Base-by-base conservation (phyloP, 2,329 filamentous ascomycete genomes). In the Chrysoporthe austroafricana region DNA sequence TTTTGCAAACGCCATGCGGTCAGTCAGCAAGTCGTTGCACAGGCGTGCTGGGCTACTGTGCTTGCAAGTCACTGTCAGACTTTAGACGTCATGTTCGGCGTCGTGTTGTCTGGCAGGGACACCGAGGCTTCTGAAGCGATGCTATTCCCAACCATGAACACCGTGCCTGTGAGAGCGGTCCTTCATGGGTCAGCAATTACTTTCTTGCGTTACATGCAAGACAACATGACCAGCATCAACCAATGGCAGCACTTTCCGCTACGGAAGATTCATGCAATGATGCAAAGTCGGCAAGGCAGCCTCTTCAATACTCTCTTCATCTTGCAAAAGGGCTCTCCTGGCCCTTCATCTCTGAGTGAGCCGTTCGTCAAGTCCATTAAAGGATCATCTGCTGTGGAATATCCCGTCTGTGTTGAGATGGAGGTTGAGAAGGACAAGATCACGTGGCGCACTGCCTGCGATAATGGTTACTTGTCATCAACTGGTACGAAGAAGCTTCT, bases 91-190 rank as follows among this genome's bases (percentile, higher is more conserved):
- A 85, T 88, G 0, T 97, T 96, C 74, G 95, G 95, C 0, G 87
- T 92, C 0, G 90, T 97, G 1, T 82, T 97, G 14, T 94, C 93
- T 0, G 94, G 95, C 18, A 86, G 95, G n/a, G 92, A 96, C 66
- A 88, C 88, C 11, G 89, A 91, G 58, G 85, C 86, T 18, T 86
- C 88, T 0, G 86, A 91, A 56, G 77, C 86, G 36, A 78, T 95
- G 14, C 83, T 94, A 74, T 97, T 97, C 73, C 95, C 94, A 0
- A 93, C 91, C 0, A 97, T 97, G 92, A 97, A 97, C 74, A 97
- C 94, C 0, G 89, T 97, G 0, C 87, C 91, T 0, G 83, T 97
- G 8, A 85, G 94, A 13, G 86, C 86, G 1, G 83, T 94, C 2
- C 76, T 97, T 2, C 91, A 96, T 72, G 92, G 92, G 1, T 88